These are phyloP conservation scores for Pseudohalonectria lignicola DNA, from an alignment of 2,329 filamentous ascomycete species.

Conservation along the genomic window DNA sequence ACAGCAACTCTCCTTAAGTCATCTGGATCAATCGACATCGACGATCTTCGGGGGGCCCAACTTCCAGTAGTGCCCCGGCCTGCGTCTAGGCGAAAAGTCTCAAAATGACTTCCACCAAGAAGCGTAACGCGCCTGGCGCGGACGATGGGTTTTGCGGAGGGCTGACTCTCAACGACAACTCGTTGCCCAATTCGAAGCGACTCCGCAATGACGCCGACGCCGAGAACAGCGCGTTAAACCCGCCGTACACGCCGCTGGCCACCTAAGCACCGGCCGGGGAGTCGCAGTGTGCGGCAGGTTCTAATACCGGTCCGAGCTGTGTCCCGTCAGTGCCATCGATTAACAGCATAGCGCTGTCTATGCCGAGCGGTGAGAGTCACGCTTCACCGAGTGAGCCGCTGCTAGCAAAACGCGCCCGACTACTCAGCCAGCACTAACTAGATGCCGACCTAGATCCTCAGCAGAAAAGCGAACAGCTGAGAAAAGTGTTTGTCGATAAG, in stretches of 20 bases:
- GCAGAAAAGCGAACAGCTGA: neutral
- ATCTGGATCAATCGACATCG: neutral
- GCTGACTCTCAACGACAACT: too few relatives aligned
- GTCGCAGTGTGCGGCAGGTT: too few relatives aligned
- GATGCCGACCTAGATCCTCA: neutral
- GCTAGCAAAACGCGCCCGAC: neutral
- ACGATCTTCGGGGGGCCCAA: neutral
- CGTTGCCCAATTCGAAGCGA: neutral
- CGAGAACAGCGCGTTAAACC: too few relatives aligned
- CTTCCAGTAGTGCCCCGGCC: neutral
- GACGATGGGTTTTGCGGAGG: too few relatives aligned
- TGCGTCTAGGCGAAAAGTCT: neutral
- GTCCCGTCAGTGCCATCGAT: neutral
- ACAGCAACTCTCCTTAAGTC: neutral
- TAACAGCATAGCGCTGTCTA: neutral
- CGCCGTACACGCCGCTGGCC: too few relatives aligned
- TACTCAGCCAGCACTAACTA: neutral
- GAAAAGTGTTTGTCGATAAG: neutral
- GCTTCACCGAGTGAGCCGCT: neutral
- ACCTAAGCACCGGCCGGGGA: too few relatives aligned
- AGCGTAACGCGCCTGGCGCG: neutral
- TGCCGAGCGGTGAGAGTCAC: neutral
- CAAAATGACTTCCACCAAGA: neutral
- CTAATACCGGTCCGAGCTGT: too few relatives aligned
- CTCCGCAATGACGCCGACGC: neutral